Evolutionary conservation across 2,329 filamentous ascomycete species (phyloP).

Genomic region (Fusarium temperatum): DNA sequence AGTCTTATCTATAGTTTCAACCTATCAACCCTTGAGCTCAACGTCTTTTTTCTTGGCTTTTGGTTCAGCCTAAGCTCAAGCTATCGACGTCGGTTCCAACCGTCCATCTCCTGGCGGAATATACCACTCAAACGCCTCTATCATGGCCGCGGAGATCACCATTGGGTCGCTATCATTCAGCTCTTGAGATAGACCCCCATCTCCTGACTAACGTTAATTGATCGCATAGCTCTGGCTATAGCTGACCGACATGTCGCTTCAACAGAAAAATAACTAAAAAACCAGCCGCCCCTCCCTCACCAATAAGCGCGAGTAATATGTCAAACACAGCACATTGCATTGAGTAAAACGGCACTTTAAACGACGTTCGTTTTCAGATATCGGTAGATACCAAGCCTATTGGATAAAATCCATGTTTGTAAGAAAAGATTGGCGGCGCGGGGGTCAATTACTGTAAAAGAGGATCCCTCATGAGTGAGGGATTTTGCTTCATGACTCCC

Average conservation of each 20-base stretch:
- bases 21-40: conserved; percentile 5
- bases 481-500: conserved; percentile 33
- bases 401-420: conserved; percentile 28
- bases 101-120: background rate
- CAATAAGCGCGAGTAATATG: conserved; percentile 20
- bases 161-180: conserved; percentile 6
- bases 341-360: conserved; percentile 30
- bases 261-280: conserved; percentile 26
- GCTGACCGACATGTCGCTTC: conserved; percentile 33
- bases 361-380: conserved; percentile 28
- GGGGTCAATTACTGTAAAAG: conserved; percentile 16
- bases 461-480: conserved; percentile 32
- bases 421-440: conserved; percentile 19
- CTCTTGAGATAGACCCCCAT: conserved; percentile 22
- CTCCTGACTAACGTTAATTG: conserved; percentile 19
- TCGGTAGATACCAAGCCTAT: conserved; percentile 30
- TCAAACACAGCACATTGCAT: conserved; percentile 36
- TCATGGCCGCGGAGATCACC: conserved; percentile 16
- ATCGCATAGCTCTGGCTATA: conserved; percentile 1
- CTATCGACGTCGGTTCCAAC: conserved; percentile 12
- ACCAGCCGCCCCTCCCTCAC: conserved; percentile 32
- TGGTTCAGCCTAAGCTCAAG: conserved; percentile 8
- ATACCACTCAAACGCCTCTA: background rate
- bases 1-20: conserved; percentile 13
- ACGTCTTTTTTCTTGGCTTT: background rate